Percentiles rank a stretch among this genome's conserved stretches.
Evolutionary conservation across 345 rosid species (phyloP).

Genomic region (Eucalyptus cloeziana): DNA sequence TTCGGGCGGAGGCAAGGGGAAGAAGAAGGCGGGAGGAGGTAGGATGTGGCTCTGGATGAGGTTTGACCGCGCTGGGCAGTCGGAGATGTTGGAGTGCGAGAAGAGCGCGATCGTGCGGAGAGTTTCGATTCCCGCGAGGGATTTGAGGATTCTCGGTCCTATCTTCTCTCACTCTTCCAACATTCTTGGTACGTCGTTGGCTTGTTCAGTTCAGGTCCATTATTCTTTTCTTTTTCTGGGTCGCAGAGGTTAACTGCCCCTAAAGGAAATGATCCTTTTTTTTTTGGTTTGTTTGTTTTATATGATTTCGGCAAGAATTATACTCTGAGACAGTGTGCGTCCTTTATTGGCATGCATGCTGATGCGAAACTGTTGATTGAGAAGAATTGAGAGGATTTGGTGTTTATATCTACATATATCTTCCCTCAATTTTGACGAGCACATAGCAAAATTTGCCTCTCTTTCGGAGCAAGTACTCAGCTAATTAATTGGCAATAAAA

Average conservation of each 20-base stretch:
- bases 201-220: not conserved
- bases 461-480: not conserved
- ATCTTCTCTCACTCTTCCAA: conserved; percentile 82
- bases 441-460: not conserved
- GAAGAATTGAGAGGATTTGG: not conserved
- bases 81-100: conserved; percentile 78
- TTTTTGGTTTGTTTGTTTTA: not conserved
- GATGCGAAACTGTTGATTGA: not conserved
- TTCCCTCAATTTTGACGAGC: not conserved
- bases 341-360: not conserved
- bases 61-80: conserved; percentile 62
- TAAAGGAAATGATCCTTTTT: not conserved
- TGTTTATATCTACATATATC: not conserved
- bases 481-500: not conserved
- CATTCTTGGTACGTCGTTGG: conserved; percentile 45
- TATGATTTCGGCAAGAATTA: not conserved
- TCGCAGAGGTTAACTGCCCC: not conserved
- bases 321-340: not conserved
- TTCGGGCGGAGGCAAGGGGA: conserved; percentile 26
- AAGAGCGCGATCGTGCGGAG: conserved; percentile 68
- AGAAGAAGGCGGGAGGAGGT: conserved; percentile 87
- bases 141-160: conserved; percentile 90
- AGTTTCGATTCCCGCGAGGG: conserved; percentile 78
- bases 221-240: not conserved
- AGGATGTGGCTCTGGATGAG: conserved; percentile 97